Evolutionary conservation across 169 alveolate species (phyloP).

Genomic region (Plasmodium cynomolgi): DNA sequence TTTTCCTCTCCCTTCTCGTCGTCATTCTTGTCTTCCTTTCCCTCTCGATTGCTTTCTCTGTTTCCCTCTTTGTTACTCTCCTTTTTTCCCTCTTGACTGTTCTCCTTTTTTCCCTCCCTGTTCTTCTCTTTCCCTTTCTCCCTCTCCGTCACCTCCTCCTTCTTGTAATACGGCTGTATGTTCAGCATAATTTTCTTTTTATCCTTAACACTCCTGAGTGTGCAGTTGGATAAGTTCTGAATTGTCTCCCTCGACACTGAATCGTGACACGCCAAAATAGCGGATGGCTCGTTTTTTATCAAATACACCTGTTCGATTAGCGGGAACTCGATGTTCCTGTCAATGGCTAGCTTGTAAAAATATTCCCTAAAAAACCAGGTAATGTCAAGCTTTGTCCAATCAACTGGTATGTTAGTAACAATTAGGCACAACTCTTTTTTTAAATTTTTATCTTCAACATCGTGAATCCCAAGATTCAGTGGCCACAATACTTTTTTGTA

Average conservation of each 20-base stretch:
- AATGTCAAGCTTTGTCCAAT: constrained; percentile 47
- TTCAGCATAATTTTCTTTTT: constrained; percentile 37
- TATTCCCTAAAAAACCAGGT: constrained; percentile 71
- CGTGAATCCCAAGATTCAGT: constrained; percentile 41
- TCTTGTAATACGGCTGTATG: constrained; percentile 49
- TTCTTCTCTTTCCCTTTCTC: background rate
- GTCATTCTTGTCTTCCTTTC: background rate
- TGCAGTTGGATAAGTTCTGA: constrained; percentile 32
- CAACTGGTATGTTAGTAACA: constrained; percentile 59
- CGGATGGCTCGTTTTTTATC: constrained; percentile 46
- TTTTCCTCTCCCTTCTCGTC: background rate
- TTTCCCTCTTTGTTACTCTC: background rate
- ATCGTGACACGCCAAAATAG: constrained; percentile 72
- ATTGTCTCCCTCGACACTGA: constrained; percentile 39
- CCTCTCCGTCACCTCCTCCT: background rate
- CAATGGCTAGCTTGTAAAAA: constrained; percentile 57
- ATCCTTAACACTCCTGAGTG: constrained; percentile 24
- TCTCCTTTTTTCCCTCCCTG: background rate
- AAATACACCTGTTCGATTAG: constrained; percentile 46
- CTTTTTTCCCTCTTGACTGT: background rate
- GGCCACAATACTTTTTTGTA: constrained; percentile 67
- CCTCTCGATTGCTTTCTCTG: background rate
- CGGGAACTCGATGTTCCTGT: constrained; percentile 25
- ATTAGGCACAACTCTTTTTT: constrained; percentile 32
- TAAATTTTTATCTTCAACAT: constrained; percentile 56